Conservation (phyloP, 495 filamentous ascomycete species). For the Glonium stellatum region DNA sequence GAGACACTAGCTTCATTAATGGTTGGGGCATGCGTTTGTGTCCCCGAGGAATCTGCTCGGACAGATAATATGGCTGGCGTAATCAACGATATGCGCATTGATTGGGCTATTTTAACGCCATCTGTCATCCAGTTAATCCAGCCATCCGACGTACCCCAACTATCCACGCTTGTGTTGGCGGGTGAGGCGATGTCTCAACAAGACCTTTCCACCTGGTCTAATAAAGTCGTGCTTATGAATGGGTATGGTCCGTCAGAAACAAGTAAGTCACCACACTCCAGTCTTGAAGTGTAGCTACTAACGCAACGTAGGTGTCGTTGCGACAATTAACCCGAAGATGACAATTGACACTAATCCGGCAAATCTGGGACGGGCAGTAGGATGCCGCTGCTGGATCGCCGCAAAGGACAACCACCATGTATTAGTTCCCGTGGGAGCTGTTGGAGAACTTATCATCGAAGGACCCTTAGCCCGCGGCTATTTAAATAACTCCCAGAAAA, state of each 20-base stretch:
- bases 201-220: conserved; percentile 10
- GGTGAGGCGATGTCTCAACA: not conserved
- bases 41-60: not conserved
- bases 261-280: too few species aligned
- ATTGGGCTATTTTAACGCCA: not conserved
- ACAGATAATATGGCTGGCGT: not conserved
- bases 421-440: conserved; percentile 36
- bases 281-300: conserved; percentile 14
- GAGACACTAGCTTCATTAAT: not conserved
- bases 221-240: conserved; percentile 25
- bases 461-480: conserved; percentile 38
- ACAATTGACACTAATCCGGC: too few species aligned
- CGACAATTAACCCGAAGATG: too few species aligned
- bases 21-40: not conserved
- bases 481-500: conserved; percentile 36
- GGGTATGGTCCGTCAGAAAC: conserved; percentile 40
- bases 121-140: not conserved
- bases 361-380: too few species aligned
- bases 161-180: not conserved
- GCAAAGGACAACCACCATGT: conserved; percentile 28
- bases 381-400: too few species aligned
- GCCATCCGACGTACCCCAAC: not conserved
- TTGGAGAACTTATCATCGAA: conserved; percentile 40
- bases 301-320: too few species aligned
- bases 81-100: not conserved